phyloP scores from a whole-genome alignment of 768 basidiomycete genomes.

The Clathrus columnatus region DNA sequence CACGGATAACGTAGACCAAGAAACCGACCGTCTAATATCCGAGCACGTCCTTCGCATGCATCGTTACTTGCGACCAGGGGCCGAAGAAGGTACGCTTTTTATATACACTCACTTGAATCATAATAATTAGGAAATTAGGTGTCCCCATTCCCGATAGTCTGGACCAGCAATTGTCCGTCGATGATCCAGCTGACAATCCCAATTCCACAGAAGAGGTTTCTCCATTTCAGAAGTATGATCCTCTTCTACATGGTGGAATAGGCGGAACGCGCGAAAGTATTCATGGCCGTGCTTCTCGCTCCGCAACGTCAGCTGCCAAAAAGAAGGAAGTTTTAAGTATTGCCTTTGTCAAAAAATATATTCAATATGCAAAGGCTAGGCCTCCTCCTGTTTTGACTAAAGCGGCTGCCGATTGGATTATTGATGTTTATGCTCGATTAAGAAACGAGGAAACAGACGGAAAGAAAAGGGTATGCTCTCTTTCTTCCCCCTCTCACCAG shows the following conservation, averaged over 20 bases:
- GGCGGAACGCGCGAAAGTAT: slow-evolving; percentile 39
- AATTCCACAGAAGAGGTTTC: slow-evolving; percentile 43
- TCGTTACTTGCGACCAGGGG: slow-evolving; percentile 89
- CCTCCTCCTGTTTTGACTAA: slow-evolving; percentile 79
- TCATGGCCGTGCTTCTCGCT: slow-evolving; percentile 40
- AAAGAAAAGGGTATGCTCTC: slow-evolving; percentile 80
- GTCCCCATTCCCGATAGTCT: slow-evolving; percentile 81
- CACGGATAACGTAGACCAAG: slow-evolving; percentile 95
- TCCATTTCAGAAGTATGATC: slow-evolving; percentile 95
- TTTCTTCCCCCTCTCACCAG: no score
- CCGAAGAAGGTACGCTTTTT: slow-evolving; percentile 73
- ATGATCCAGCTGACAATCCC: slow-evolving; percentile 57
- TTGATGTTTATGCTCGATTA: slow-evolving; percentile 83
- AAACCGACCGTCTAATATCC: slow-evolving; percentile 86
- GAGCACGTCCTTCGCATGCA: slow-evolving; percentile 98
- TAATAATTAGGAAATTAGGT: neutral
- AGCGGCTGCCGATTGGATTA: slow-evolving; percentile 90
- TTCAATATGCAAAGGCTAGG: slow-evolving; percentile 93
- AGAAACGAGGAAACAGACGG: slow-evolving; percentile 88
- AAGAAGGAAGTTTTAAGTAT: slow-evolving; percentile 85
- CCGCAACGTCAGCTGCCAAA: slow-evolving; percentile 38
- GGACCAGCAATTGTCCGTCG: slow-evolving; percentile 80
- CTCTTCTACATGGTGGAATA: slow-evolving; percentile 84
- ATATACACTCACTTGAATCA: neutral
- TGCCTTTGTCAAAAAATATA: slow-evolving; percentile 94